Evolutionary conservation across 345 rosid genomes (phyloP), one percentile per base, ranked within the genome.

Genomic region (Lepidium sativum): DNA sequence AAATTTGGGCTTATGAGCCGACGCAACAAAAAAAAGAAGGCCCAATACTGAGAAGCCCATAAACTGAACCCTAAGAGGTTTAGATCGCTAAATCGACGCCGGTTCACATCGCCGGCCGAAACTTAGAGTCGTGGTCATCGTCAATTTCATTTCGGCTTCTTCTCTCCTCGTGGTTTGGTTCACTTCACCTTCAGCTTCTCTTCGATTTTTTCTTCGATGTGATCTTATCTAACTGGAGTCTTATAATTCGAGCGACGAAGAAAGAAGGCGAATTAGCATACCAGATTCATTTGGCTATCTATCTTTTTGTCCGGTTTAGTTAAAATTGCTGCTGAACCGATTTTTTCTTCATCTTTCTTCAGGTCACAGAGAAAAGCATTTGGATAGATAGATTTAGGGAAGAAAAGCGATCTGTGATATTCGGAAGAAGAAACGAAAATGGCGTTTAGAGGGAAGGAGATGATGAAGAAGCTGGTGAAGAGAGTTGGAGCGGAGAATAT

Each of bases 361-460:
- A 60, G 44, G 60, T 55, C 29, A 27, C 51, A 25, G 32, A 17
- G 49, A 63, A 49, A 50, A 47, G 57, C 65, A 51, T 44, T 53
- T 18, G 70, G 58, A 40, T n/a, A 40, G 17, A 50, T 21, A 34
- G 70, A 66, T 59, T 69, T 13, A 29, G 58, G 54, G 21, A 60
- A 60, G 38, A 34, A 14, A 1, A 16, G 8, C 52, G 62, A 72
- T 72, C 76, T 63, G 52, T 20, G 45, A 13, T 21, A 16, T 53
- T 41, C 2, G 0, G 3, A 3, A 37, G 42, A 18, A 16, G 56
- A 63, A 32, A 47, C 60, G 31, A 62, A 50, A 20, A 91, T 91
- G 98, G 89, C 92, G 60, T 91, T 86, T 32, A 73, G 92, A 79
- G 95, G 96, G 78, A 88, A 60, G 70, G 88, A 85, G 79, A 85